Conservation (phyloP, 2,329 filamentous ascomycete genomes). For the Aspergillus pseudonomiae region DNA sequence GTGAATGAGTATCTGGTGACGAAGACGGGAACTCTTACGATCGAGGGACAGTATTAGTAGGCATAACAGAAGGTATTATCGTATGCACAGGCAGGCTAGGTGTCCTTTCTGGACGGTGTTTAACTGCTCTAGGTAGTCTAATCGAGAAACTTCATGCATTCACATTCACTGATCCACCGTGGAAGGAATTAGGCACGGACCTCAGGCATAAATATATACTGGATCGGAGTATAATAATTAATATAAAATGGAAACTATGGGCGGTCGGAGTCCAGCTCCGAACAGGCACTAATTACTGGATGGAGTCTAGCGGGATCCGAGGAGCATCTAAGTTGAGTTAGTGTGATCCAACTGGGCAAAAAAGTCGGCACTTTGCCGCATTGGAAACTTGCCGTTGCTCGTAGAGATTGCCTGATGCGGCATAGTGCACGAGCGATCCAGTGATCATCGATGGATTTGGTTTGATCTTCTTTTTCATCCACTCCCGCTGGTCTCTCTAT, state of each 20-base stretch:
- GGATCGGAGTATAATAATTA: no score
- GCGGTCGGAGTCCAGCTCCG: not conserved
- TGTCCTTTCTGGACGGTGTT: not conserved
- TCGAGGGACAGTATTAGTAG: slow-evolving; percentile 56
- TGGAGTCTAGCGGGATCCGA: not conserved
- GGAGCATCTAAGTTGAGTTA: not conserved
- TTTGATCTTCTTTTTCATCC: slow-evolving; percentile 9
- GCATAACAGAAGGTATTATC: not conserved
- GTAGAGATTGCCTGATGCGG: slow-evolving; percentile 25
- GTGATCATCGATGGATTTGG: slow-evolving; percentile 5
- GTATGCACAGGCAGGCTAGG: not conserved
- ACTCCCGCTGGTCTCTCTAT: not conserved
- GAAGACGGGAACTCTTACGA: slow-evolving; percentile 66
- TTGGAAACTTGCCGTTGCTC: slow-evolving; percentile 12
- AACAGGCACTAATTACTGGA: not conserved
- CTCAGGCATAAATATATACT: not conserved
- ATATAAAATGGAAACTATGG: no score
- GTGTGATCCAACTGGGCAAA: not conserved
- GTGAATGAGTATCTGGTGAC: slow-evolving; percentile 65
- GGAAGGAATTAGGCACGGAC: not conserved
- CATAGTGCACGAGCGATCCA: slow-evolving; percentile 18
- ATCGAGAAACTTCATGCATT: not conserved
- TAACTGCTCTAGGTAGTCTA: not conserved
- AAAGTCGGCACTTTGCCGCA: not conserved
- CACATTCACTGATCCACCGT: not conserved